Conservation (phyloP, 495 filamentous ascomycete species). For the Aspergillus sclerotiicarbonarius region DNA sequence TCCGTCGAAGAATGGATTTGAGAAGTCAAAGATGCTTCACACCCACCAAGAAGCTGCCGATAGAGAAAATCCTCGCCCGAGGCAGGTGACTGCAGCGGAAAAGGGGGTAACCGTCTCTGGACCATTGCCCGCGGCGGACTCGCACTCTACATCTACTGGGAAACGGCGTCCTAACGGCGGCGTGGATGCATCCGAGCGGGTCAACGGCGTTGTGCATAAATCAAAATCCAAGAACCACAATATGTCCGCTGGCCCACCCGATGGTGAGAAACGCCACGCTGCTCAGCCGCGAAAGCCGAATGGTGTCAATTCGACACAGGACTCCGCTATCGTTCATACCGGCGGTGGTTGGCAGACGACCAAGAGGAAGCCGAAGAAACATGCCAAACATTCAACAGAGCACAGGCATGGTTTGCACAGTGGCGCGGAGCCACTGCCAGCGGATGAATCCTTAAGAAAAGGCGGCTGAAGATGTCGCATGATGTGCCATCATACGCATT, state of each 20-base stretch:
- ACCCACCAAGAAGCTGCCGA: slow-evolving; percentile 20
- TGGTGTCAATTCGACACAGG: slow-evolving; percentile 23
- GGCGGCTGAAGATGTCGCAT: slow-evolving; percentile 36
- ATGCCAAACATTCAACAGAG: slow-evolving; percentile 34
- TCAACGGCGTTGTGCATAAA: slow-evolving; percentile 37
- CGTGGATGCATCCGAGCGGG: slow-evolving; percentile 34
- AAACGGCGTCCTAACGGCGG: slow-evolving; percentile 36
- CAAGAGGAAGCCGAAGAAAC: slow-evolving; percentile 48
- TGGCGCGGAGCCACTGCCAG: slow-evolving; percentile 42
- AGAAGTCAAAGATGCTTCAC: slow-evolving; percentile 27
- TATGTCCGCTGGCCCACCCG: slow-evolving; percentile 20
- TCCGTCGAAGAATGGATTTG: slow-evolving; percentile 25
- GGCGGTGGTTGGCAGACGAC: slow-evolving; percentile 49
- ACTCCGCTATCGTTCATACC: slow-evolving; percentile 28
- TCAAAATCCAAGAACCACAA: slow-evolving; percentile 36
- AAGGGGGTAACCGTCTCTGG: slow-evolving; percentile 24
- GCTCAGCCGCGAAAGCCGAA: slow-evolving; percentile 36
- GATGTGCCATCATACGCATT: background rate
- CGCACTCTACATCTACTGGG: slow-evolving; percentile 23
- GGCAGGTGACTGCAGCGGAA: slow-evolving; percentile 32
- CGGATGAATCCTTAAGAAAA: slow-evolving; percentile 50
- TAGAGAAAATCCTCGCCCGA: slow-evolving; percentile 32
- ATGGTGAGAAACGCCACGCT: slow-evolving; percentile 32
- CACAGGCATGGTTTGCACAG: slow-evolving; percentile 25
- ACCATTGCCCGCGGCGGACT: slow-evolving; percentile 20